Conservation (phyloP, 1,284 basidiomycete genomes). For the Cutaneotrichosporon arboriforme region DNA sequence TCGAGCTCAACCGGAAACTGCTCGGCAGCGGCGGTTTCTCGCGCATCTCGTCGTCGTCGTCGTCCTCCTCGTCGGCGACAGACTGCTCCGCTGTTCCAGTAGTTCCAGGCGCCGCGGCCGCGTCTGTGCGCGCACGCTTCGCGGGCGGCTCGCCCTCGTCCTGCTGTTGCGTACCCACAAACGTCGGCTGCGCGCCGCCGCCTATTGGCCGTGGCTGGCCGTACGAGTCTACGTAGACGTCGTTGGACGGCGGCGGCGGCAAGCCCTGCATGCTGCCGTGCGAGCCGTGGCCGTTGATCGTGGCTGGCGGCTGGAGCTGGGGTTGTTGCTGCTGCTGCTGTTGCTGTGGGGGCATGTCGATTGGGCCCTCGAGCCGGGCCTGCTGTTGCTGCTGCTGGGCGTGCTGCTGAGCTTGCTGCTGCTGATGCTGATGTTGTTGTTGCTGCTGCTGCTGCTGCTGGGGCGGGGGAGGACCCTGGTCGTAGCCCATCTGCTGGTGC, state of each 20-base stretch:
- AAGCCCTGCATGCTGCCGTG: conserved; percentile 17
- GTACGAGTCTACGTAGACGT: conserved; percentile 42
- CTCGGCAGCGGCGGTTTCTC: conserved; percentile 36
- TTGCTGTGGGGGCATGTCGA: conserved; percentile 22
- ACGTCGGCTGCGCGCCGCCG: conserved; percentile 8
- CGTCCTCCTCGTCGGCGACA: conserved; percentile 19
- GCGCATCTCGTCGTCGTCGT: conserved; percentile 28
- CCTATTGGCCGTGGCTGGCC: conserved; percentile 35
- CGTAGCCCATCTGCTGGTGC: conserved; percentile 10
- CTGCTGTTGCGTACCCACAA: not conserved
- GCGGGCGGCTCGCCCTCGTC: conserved; percentile 18
- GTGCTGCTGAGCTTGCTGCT: conserved; percentile 4
- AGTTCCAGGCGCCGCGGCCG: conserved; percentile 4
- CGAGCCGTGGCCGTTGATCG: conserved; percentile 33
- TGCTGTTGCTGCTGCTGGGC: not conserved
- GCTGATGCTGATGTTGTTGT: conserved; percentile 8
- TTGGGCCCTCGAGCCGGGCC: conserved; percentile 5
- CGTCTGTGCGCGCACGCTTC: conserved; percentile 18
- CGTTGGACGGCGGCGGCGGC: conserved; percentile 25
- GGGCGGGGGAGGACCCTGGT: conserved; percentile 1
- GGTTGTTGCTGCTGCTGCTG: conserved; percentile 5
- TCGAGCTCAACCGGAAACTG: conserved; percentile 61
- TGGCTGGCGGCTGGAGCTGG: conserved; percentile 22
- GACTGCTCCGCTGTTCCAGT: not conserved
- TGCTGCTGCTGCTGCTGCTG: conserved; percentile 10